phyloP scores from a whole-genome alignment of 306 rosid genomes.

The Sesbania bispinosa region DNA sequence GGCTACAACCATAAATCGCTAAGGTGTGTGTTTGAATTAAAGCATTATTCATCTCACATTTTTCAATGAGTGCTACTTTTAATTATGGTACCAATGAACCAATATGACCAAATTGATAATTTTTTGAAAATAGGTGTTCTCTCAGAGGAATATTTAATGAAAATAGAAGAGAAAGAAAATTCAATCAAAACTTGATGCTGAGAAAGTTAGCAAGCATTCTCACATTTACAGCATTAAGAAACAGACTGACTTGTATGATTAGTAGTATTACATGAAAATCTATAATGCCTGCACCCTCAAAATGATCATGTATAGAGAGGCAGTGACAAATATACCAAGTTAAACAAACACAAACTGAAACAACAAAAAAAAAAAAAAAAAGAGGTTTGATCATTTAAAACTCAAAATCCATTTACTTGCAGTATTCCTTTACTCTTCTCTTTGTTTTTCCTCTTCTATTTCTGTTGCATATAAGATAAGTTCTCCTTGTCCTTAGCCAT shows the following conservation, averaged over 20 bases:
- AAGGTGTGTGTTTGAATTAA: neutral
- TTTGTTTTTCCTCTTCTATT: conserved; percentile 18
- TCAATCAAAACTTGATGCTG: conserved; percentile 34
- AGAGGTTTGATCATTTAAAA: conserved; percentile 24
- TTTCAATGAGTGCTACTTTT: neutral
- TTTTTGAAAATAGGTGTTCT: neutral
- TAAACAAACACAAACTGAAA: conserved; percentile 35
- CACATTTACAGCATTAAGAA: conserved; percentile 52
- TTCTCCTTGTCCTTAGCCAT: conserved; percentile 24
- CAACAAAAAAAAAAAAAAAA: conserved; percentile 23
- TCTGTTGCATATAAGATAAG: conserved; percentile 29
- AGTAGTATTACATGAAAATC: conserved; percentile 27
- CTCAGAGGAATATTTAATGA: neutral
- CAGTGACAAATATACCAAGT: conserved; percentile 25
- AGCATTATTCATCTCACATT: too few species aligned
- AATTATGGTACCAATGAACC: neutral
- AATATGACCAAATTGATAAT: neutral
- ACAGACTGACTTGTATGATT: conserved; percentile 35
- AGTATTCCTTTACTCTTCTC: conserved; percentile 15
- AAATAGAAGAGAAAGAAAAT: conserved; percentile 2
- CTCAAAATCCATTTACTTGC: conserved; percentile 44
- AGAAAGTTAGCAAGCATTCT: conserved; percentile 38
- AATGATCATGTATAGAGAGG: conserved; percentile 32
- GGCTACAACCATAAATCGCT: conserved; percentile 6
- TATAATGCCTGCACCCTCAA: conserved; percentile 32